A percentile compares a stretch with the other conserved stretches of the same genome.
Conservation (phyloP, 257 asterid genomes). For the Primulina huaijiensis region DNA sequence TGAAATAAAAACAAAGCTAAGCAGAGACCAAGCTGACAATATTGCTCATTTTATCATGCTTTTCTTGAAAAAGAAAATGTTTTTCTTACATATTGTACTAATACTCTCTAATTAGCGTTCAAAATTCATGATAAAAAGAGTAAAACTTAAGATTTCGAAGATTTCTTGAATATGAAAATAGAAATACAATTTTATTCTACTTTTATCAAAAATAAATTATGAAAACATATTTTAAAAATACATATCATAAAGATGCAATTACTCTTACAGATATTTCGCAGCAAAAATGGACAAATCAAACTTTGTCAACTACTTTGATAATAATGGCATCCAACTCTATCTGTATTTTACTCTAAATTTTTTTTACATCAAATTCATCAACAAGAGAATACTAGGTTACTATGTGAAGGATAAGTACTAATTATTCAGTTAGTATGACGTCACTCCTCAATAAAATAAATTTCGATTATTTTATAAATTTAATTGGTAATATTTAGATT, state of each 20-base stretch:
- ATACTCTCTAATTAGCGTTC: neutral
- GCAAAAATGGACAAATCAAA: conserved; percentile 48
- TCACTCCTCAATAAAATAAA: neutral
- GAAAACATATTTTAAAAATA: no score
- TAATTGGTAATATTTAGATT: no score
- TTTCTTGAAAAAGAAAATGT: neutral
- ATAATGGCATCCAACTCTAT: conserved; percentile 44
- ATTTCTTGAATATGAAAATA: no score
- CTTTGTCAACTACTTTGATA: conserved; percentile 44
- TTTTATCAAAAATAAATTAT: no score
- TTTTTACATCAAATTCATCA: neutral
- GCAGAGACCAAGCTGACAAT: conserved; percentile 76
- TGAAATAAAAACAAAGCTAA: conserved; percentile 16
- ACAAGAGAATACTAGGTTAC: neutral
- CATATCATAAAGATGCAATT: no score
- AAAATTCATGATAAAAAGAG: neutral
- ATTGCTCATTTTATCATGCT: conserved; percentile 34
- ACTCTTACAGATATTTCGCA: neutral
- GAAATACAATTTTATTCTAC: neutral
- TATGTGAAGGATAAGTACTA: neutral
- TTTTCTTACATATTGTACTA: no score
- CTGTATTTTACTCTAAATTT: conserved; percentile 1
- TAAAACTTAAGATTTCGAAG: no score
- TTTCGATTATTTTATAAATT: neutral
- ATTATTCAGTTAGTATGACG: neutral